Evolutionary conservation across 352 stramenopile species (phyloP).

Genomic region (Aphanomyces cochlioides): DNA sequence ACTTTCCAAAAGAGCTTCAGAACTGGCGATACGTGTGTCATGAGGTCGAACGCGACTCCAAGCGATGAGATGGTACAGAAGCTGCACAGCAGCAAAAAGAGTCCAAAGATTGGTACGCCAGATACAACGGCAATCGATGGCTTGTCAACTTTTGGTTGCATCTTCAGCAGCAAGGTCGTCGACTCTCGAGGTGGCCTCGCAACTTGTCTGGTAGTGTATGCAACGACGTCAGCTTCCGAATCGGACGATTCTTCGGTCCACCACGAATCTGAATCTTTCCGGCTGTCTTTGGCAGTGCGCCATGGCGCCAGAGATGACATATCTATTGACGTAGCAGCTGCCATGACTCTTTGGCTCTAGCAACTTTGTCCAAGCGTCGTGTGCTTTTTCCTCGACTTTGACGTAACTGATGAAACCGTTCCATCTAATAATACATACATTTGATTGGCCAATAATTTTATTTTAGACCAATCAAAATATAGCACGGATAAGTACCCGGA

Average conservation of each 20-base stretch:
- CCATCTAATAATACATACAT: too few relatives aligned
- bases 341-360: not conserved
- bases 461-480: too few relatives aligned
- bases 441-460: too few relatives aligned
- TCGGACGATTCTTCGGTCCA: not conserved
- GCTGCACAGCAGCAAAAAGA: conserved; percentile 56
- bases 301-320: not conserved
- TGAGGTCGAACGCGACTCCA: conserved; percentile 67
- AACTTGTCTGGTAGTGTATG: too few relatives aligned
- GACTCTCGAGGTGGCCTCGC: too few relatives aligned
- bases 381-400: not conserved
- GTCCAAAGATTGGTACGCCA: conserved; percentile 60
- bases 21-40: conserved; percentile 50
- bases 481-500: too few relatives aligned
- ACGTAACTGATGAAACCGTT: too few relatives aligned
- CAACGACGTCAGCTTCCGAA: not conserved
- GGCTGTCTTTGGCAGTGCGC: not conserved
- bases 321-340: not conserved
- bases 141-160: not conserved
- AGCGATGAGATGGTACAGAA: conserved; percentile 76
- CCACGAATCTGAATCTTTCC: not conserved
- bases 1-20: conserved; percentile 88
- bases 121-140: not conserved
- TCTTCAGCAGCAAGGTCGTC: too few relatives aligned
- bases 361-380: not conserved